Evolutionary conservation across 2,329 filamentous ascomycete species (phyloP), one percentile per base, ranked within the genome.

Genomic region (Tolypocladium amazonense): DNA sequence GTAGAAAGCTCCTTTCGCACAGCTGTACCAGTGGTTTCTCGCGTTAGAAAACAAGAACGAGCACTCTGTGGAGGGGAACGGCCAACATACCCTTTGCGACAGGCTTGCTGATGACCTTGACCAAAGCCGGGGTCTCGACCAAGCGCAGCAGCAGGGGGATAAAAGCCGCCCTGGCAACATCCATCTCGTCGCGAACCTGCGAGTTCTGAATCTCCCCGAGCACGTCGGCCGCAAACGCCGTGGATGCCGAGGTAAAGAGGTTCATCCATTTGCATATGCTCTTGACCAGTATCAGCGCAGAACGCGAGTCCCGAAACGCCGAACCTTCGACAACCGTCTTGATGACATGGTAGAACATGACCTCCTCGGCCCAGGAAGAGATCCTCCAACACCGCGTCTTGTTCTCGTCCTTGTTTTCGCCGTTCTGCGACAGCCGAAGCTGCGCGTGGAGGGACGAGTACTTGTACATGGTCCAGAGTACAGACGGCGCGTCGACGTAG

Each of bases 311-410:
- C 60, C 70, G 73, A 56, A 85, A 81, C 1, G 76, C 78, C 0
- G 69, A 72, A 0, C 79, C 82, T 56, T 82, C 76, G 1, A 79
- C 88, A 57, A 97, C 92, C 0, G 88, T 89, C 74, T 95, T 96
- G 2, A 91, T 90, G 57, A 99, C 91, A 4, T 92, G 87, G 72
- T 96, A 95, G 69, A 97, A 88, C 74, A 97, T 90, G 57, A 94
- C 87, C 75, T 97, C 96, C 71, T 99, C 94, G 0, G 88, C 72
- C 61, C 76, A 76, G 63, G 83, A 85, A 1, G 84, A 86, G 69
- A 73, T 81, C 57, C 71, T 75, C 84, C 84, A 88, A 62, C 79
- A 71, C 37, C 70, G 60, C 1, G 62, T 56, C 58, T 65, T 65
- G 4, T 62, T 62, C 27, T 68, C 66, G 8, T 66, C 65, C 20